Conservation (phyloP, 2,329 filamentous ascomycete species). For the Sclerotinia borealis region DNA sequence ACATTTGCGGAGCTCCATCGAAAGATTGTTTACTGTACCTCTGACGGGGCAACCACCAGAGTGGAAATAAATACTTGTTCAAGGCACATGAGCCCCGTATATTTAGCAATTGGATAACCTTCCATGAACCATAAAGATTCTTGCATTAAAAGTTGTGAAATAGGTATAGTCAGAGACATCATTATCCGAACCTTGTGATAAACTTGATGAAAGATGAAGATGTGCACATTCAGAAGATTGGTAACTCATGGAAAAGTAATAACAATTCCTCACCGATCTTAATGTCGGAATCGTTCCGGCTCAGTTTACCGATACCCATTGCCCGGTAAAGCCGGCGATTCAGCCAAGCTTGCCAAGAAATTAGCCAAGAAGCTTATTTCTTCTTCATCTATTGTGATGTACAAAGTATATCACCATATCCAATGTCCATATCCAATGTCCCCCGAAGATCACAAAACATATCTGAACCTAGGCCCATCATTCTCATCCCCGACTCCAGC, state of each 20-base stretch:
- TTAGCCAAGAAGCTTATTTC: not conserved
- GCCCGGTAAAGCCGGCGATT: not conserved
- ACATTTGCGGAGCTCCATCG: not conserved
- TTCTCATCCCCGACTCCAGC: slow-evolving; percentile 22
- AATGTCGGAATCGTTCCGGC: not conserved
- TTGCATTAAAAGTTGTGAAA: not conserved
- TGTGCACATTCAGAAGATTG: too few relatives aligned
- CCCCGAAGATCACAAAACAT: slow-evolving; percentile 18
- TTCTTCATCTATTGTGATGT: not conserved
- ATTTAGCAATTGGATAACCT: not conserved
- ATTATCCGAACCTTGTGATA: too few relatives aligned
- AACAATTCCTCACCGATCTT: not conserved
- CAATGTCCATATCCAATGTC: not conserved
- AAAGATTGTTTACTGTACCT: not conserved
- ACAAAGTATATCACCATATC: not conserved
- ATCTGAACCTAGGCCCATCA: slow-evolving; percentile 25
- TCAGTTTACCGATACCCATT: too few relatives aligned
- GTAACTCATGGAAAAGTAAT: too few relatives aligned
- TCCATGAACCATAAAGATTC: not conserved
- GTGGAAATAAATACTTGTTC: not conserved
- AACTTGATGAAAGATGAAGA: too few relatives aligned
- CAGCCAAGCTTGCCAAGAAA: not conserved
- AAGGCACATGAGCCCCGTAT: not conserved
- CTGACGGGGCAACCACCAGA: not conserved
- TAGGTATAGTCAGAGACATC: not conserved